These are phyloP conservation scores for Melampsora abietis-canadensis DNA, from an alignment of 1,284 basidiomycete species.

Conservation along the genomic window DNA sequence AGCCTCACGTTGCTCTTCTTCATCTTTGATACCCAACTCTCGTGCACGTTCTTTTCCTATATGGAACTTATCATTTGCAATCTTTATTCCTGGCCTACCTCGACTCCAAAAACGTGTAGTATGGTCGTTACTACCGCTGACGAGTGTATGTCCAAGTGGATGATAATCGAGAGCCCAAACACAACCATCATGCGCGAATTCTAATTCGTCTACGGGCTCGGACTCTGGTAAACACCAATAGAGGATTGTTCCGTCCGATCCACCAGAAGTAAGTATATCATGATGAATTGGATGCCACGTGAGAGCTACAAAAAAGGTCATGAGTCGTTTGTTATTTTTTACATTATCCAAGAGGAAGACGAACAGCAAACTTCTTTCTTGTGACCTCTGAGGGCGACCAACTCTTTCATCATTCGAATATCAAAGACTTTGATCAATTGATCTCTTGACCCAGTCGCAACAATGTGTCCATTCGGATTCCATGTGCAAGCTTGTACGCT, in stretches of 20 bases:
- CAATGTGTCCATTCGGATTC: conserved; percentile 86
- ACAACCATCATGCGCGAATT: conserved; percentile 92
- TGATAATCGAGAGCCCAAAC: conserved; percentile 95
- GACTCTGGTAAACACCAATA: conserved; percentile 76
- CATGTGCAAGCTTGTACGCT: conserved; percentile 88
- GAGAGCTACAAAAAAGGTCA: conserved; percentile 60
- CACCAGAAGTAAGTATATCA: conserved; percentile 79
- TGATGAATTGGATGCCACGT: conserved; percentile 95
- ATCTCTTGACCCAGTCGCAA: conserved; percentile 90
- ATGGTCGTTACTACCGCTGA: conserved; percentile 89
- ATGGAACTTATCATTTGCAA: conserved; percentile 44
- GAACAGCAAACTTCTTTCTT: conserved; percentile 95
- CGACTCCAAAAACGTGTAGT: conserved; percentile 96
- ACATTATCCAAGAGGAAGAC: conserved; percentile 53
- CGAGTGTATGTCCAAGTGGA: conserved; percentile 90
- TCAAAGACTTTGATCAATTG: conserved; percentile 95
- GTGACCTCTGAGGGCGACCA: conserved; percentile 84
- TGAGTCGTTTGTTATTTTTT: not conserved
- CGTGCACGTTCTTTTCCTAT: conserved; percentile 41
- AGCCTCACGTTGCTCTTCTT: conserved; percentile 34
- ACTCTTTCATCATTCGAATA: conserved; percentile 94
- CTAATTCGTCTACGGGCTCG: conserved; percentile 72
- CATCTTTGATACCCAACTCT: conserved; percentile 43
- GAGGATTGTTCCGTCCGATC: conserved; percentile 84
- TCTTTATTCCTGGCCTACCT: conserved; percentile 64